A percentile compares a stretch with the other conserved stretches of the same genome.
Evolutionary conservation across 768 basidiomycete species (phyloP).

Genomic region (Suillus subluteus): DNA sequence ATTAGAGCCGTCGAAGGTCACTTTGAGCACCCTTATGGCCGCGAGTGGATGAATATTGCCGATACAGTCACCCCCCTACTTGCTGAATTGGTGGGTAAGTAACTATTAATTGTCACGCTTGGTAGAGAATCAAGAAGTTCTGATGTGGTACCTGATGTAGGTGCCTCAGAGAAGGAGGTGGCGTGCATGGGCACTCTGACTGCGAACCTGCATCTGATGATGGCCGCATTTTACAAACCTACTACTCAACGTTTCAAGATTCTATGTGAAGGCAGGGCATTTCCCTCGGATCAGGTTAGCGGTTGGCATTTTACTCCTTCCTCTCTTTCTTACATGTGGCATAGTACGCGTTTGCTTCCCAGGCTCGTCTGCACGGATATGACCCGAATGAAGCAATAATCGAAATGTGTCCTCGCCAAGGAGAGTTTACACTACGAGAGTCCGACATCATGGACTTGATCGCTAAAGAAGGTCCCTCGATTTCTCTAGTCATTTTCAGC

Average conservation of each 20-base stretch:
- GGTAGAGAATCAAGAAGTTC: background rate
- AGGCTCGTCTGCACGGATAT: conserved; percentile 78
- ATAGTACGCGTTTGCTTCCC: conserved; percentile 97
- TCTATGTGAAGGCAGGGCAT: conserved; percentile 90
- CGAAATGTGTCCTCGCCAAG: conserved; percentile 76
- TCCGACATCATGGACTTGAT: conserved; percentile 85
- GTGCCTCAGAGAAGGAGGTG: conserved; percentile 87
- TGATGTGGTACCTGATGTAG: conserved; percentile 40
- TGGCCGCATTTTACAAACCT: conserved; percentile 93
- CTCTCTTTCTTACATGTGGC: conserved; percentile 14
- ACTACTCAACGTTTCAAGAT: conserved; percentile 87
- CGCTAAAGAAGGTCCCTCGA: conserved; percentile 68
- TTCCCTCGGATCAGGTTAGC: conserved; percentile 93
- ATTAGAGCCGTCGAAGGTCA: conserved; percentile 85
- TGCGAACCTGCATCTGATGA: conserved; percentile 93
- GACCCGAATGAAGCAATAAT: conserved; percentile 75
- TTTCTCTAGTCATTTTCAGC: conserved; percentile 91
- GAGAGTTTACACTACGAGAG: conserved; percentile 85
- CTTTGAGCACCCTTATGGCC: conserved; percentile 82
- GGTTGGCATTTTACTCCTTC: background rate
- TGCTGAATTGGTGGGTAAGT: conserved; percentile 81
- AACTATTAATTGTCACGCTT: background rate
- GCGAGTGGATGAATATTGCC: conserved; percentile 83
- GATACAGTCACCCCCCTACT: conserved; percentile 73
- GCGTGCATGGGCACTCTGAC: conserved; percentile 96